A percentile compares a stretch with the other conserved stretches of the same genome.
Conservation (phyloP, 1,139 yeast genomes). For the Lodderomyces orthopsilosis region DNA sequence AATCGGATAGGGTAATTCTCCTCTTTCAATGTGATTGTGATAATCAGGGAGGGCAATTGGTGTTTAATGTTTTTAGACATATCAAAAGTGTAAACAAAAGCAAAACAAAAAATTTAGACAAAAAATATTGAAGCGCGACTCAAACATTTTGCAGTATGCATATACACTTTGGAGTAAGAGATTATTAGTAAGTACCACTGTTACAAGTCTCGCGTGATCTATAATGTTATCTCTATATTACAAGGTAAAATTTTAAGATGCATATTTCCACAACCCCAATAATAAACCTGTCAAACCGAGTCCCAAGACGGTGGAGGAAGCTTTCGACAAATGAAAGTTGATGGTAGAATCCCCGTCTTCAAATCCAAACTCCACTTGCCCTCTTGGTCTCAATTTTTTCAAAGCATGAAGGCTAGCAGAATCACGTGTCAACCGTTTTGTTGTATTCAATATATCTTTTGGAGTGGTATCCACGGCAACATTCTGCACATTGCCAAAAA, state of each 20-base stretch:
- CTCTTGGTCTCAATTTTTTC: slow-evolving; percentile 1
- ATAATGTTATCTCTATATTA: too few species aligned
- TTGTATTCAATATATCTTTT: slow-evolving; percentile 2
- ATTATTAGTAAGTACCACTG: too few species aligned
- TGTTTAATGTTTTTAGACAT: neutral
- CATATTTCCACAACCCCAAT: neutral
- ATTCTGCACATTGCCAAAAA: slow-evolving; percentile 90
- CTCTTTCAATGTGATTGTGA: too few species aligned
- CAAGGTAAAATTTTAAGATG: neutral
- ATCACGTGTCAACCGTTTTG: neutral
- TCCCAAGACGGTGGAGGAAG: neutral
- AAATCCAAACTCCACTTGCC: slow-evolving; percentile 13
- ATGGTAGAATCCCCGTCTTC: slow-evolving; percentile 4
- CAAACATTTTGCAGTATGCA: neutral
- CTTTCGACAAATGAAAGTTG: neutral
- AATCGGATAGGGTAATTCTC: too few species aligned
- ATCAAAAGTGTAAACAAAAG: neutral
- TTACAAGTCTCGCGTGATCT: too few species aligned
- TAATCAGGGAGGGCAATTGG: neutral
- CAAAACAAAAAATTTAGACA: neutral
- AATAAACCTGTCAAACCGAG: neutral
- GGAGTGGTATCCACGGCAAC: slow-evolving; percentile 54
- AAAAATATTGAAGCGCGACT: neutral
- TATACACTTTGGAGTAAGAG: too few species aligned
- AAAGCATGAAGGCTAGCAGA: neutral